Conservation (phyloP, 768 basidiomycete species). For the Solioccasus polychromus region DNA sequence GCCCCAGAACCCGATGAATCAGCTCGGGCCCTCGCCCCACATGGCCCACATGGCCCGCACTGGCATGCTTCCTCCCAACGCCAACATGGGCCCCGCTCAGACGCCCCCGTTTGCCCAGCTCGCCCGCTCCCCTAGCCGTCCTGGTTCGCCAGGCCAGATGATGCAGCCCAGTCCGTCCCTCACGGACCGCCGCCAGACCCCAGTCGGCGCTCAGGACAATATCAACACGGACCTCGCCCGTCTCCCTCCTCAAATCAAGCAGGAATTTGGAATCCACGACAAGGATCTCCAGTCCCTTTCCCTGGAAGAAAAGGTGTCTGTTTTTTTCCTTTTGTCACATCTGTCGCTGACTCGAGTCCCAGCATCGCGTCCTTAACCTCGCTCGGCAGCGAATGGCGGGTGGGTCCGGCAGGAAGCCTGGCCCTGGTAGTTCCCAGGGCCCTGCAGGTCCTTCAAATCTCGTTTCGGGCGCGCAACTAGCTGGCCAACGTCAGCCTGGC, state of each 20-base stretch:
- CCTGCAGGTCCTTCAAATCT: conserved; percentile 27
- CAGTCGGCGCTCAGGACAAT: conserved; percentile 23
- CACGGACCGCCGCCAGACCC: conserved; percentile 46
- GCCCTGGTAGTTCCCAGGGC: conserved; percentile 26
- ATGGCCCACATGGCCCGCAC: conserved; percentile 40
- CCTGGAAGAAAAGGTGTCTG: conserved; percentile 57
- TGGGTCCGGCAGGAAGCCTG: conserved; percentile 23
- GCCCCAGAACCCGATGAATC: conserved; percentile 51
- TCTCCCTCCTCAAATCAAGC: conserved; percentile 41
- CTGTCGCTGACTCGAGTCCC: conserved; percentile 12
- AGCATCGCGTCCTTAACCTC: conserved; percentile 37
- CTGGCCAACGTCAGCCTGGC: conserved; percentile 39
- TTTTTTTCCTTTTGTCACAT: neutral
- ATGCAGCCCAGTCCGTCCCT: conserved; percentile 59
- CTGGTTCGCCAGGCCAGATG: conserved; percentile 50
- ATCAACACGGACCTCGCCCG: conserved; percentile 42
- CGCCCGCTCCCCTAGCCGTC: conserved; percentile 59
- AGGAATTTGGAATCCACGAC: conserved; percentile 42
- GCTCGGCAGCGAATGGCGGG: conserved; percentile 26
- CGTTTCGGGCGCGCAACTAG: conserved; percentile 35
- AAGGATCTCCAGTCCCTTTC: conserved; percentile 46
- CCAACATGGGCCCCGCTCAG: conserved; percentile 37
- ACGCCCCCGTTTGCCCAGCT: conserved; percentile 42
- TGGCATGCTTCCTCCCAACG: conserved; percentile 51
- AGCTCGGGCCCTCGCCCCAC: conserved; percentile 53